Percentiles rank a stretch among this genome's conserved stretches.
Evolutionary conservation across 306 rosid species (phyloP).

Genomic region (Vigna mungo): DNA sequence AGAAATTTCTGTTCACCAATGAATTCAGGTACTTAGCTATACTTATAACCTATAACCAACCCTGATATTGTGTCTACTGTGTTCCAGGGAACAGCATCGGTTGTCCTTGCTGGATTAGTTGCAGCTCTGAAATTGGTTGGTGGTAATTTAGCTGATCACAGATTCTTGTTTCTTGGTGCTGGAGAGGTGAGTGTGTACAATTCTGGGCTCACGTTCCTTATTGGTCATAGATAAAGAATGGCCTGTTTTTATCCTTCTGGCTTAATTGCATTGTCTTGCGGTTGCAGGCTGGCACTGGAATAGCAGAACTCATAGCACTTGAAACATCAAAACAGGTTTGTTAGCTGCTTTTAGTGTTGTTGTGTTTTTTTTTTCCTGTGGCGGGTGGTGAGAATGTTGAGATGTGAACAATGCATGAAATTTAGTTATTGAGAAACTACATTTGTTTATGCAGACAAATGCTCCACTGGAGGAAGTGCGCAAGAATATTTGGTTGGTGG

Average conservation of each 20-base stretch:
- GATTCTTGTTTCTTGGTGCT: conserved; percentile 93
- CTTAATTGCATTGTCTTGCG: conserved; percentile 44
- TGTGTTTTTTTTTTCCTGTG: neutral
- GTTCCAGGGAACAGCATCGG: conserved; percentile 98
- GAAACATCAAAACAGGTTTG: conserved; percentile 92
- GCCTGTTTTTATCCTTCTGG: conserved; percentile 12
- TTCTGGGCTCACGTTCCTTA: neutral
- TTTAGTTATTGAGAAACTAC: conserved; percentile 38
- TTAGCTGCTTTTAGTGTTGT: conserved; percentile 21
- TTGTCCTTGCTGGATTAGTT: conserved; percentile 93
- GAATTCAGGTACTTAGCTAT: neutral
- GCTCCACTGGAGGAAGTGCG: conserved; percentile 88
- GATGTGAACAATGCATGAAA: conserved; percentile 3
- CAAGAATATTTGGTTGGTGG: conserved; percentile 91
- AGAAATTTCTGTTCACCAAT: neutral
- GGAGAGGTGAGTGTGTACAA: conserved; percentile 74
- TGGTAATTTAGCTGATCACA: conserved; percentile 86
- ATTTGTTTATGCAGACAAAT: conserved; percentile 75
- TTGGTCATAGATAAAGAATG: neutral
- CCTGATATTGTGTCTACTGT: conserved; percentile 39
- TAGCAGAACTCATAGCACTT: conserved; percentile 97
- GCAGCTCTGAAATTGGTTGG: conserved; percentile 78
- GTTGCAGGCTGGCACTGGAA: conserved; percentile 98
- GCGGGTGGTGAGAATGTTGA: conserved; percentile 1
- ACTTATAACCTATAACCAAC: neutral